Evolutionary conservation across 768 basidiomycete species (phyloP), one percentile per base, ranked within the genome.

Genomic region (Calocera viscosa): DNA sequence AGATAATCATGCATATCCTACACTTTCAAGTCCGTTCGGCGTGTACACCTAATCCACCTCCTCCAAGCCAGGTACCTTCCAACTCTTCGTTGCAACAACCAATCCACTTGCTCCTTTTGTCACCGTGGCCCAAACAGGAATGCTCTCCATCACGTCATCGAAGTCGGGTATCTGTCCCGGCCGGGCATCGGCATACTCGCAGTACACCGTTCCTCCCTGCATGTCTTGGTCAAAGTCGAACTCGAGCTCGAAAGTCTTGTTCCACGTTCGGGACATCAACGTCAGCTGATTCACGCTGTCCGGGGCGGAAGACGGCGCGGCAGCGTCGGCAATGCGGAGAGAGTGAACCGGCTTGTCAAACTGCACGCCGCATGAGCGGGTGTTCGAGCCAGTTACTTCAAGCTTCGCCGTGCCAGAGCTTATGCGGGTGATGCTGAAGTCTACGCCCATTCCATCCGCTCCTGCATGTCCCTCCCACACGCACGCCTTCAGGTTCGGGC

Each of bases 91-190:
- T 26, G 53, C 53, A 32, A 60, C 19, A 2, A 60, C 53, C 53
- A 60, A 32, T 22, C 26, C 53, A 60, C 53, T 60, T 2, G 7
- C 8, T 16, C 53, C 53, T 22, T 60, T 60, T 19, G 53, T 60
- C 2, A 60, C 53, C 11, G 53, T 60, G 7, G 53, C 53, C 53
- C 53, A 60, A 7, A 60, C 53, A 5, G 53, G 53, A 60, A 60
- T 60, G 26, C 53, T 60, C 53, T 60, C 26, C 53, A 60, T 12
- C 53, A 60, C 53, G 10, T 60, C 53, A 32, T 60, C 53, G 19
- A 60, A 60, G 16, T 60, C 53, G 14, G 53, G 53, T 60, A 60
- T 60, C 26, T 60, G 53, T 22, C 53, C 53, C 30, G 53, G 53
- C 53, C 30, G 24, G 5, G 53, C 11, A 60, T 60, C 53, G 14